A percentile compares a stretch with the other conserved stretches of the same genome.
phyloP scores from a whole-genome alignment of 1,284 basidiomycete species.

The Prillingera fragicola region DNA sequence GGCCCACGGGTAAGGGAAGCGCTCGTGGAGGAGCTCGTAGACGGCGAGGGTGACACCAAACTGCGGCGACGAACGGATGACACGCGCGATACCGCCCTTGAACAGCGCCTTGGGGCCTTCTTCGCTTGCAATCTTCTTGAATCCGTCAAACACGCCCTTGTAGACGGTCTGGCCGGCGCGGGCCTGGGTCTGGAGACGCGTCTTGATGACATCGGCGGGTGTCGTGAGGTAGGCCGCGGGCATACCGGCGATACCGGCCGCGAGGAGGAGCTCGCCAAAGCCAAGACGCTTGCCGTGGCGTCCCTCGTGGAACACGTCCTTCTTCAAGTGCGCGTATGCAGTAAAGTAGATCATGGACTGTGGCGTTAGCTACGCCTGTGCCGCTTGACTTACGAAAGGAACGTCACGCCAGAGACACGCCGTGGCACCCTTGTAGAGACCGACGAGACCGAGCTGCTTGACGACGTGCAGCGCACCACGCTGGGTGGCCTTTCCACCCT shows the following conservation, averaged over 20 bases:
- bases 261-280: slow-evolving; percentile 79
- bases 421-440: slow-evolving; percentile 66
- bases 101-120: slow-evolving; percentile 63
- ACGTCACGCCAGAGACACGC: slow-evolving; percentile 60
- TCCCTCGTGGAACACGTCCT: slow-evolving; percentile 92
- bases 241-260: slow-evolving; percentile 65
- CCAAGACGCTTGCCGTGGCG: slow-evolving; percentile 86
- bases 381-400: slow-evolving; percentile 60
- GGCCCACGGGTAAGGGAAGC: slow-evolving; percentile 70
- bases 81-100: slow-evolving; percentile 84
- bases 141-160: slow-evolving; percentile 84
- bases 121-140: slow-evolving; percentile 73
- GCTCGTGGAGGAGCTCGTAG: slow-evolving; percentile 73
- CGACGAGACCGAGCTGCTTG: slow-evolving; percentile 82
- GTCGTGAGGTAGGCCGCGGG: slow-evolving; percentile 51
- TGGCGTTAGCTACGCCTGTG: background rate
- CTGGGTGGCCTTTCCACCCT: slow-evolving; percentile 65
- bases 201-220: slow-evolving; percentile 84
- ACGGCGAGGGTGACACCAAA: slow-evolving; percentile 90
- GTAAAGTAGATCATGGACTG: slow-evolving; percentile 52
- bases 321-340: slow-evolving; percentile 52
- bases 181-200: slow-evolving; percentile 94
- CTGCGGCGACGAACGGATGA: slow-evolving; percentile 50
- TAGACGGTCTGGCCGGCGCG: slow-evolving; percentile 87
- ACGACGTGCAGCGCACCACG: slow-evolving; percentile 89